Percentiles rank a stretch among this genome's conserved stretches.
Conservation (phyloP, 1,284 basidiomycete species). For the Malassezia brasiliensis region DNA sequence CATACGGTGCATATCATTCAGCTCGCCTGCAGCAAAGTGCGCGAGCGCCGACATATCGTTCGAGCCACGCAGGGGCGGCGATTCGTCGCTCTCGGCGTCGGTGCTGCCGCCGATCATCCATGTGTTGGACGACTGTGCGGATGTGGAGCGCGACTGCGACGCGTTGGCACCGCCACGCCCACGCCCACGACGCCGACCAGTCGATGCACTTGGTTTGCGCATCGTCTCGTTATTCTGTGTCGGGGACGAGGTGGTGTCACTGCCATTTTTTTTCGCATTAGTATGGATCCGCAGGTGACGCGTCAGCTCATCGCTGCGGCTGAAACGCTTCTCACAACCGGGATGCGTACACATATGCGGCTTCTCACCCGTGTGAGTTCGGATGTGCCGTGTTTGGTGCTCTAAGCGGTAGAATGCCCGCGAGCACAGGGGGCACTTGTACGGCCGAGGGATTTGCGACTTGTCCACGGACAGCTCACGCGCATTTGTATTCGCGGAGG, state of each 20-base stretch:
- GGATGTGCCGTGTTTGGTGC: slow-evolving; percentile 82
- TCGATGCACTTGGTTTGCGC: slow-evolving; percentile 15
- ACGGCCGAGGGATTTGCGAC: slow-evolving; percentile 44
- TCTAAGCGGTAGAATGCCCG: slow-evolving; percentile 46
- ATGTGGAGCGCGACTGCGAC: neutral
- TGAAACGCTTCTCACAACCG: slow-evolving; percentile 96
- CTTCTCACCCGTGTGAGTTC: slow-evolving; percentile 96
- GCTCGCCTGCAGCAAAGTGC: slow-evolving; percentile 41
- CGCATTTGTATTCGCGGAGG: neutral
- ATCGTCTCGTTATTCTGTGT: slow-evolving; percentile 10
- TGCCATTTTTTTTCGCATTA: slow-evolving; percentile 43
- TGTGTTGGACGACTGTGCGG: neutral
- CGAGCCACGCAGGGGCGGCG: slow-evolving; percentile 5
- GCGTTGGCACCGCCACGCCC: slow-evolving; percentile 7
- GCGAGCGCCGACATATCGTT: slow-evolving; percentile 45
- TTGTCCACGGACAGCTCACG: slow-evolving; percentile 31
- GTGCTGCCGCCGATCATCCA: neutral
- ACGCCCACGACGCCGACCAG: slow-evolving; percentile 9
- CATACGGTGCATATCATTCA: slow-evolving; percentile 36
- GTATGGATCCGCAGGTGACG: slow-evolving; percentile 87
- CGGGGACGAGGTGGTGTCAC: slow-evolving; percentile 5
- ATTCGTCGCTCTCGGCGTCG: slow-evolving; percentile 32
- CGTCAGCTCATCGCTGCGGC: slow-evolving; percentile 90
- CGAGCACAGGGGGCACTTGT: slow-evolving; percentile 47
- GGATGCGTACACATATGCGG: slow-evolving; percentile 86